A percentile compares a stretch with the other conserved stretches of the same genome.
Evolutionary conservation across 2,329 filamentous ascomycete species (phyloP).

Genomic region (Blastomyces silverae): DNA sequence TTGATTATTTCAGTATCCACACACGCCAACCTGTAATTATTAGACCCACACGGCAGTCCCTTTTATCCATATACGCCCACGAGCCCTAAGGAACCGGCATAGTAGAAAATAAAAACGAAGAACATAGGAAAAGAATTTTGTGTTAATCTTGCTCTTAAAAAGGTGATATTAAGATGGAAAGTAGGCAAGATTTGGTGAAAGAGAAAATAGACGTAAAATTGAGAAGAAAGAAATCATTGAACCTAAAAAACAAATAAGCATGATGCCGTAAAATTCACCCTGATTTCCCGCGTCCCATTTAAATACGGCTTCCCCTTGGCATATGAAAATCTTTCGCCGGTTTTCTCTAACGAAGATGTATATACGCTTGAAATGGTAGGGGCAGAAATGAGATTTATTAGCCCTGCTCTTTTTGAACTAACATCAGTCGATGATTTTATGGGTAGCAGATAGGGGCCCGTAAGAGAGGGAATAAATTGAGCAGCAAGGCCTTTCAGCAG

Average conservation of each 20-base stretch:
- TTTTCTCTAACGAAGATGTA: neutral
- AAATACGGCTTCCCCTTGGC: neutral
- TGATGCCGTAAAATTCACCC: neutral
- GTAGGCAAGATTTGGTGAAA: neutral
- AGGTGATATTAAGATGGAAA: neutral
- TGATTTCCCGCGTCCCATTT: neutral
- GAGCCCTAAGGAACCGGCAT: neutral
- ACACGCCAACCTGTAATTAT: neutral
- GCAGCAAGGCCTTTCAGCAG: slow-evolving; percentile 46
- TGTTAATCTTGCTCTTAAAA: neutral
- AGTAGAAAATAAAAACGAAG: neutral
- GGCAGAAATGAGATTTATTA: neutral
- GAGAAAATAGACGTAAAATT: neutral
- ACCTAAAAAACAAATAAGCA: neutral
- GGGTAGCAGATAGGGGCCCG: neutral
- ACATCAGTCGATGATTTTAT: neutral
- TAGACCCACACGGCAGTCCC: neutral
- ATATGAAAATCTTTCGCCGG: neutral
- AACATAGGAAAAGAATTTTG: neutral
- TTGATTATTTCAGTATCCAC: neutral
- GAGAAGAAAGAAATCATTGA: neutral
- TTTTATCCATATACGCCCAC: neutral
- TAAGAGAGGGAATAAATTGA: neutral
- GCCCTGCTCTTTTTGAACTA: neutral
- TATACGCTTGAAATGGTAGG: neutral